Evolutionary conservation across 78 protist genomes (phyloP), one percentile per base, ranked within the genome.

Genomic region (Protostelium mycophagum): DNA sequence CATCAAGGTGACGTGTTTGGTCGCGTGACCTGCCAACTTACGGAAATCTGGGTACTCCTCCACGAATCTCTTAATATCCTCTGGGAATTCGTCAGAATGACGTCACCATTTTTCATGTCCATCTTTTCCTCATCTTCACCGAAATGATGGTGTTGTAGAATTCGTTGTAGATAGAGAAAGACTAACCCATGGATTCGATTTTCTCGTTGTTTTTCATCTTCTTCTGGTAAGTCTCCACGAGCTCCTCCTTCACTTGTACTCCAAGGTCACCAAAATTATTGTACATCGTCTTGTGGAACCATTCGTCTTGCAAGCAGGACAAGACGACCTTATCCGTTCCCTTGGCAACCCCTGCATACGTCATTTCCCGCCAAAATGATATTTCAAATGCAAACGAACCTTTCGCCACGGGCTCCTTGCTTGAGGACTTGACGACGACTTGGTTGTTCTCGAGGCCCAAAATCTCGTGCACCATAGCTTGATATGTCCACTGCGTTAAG

Each of bases 391-490:
- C 84, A 38, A 31, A 84, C 35, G 28, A 73, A 34, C 23, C 28
- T 38, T 9, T 87, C 88, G 1, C 35, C 36, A 1, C 87, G 38
- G 23, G 0, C 89, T 0, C 23, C 90, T 29, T 73, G 0, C 34
- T 92, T 1, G 84, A 37, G 88, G 1, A 98, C 99, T 37, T 95
- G 86, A 94, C 16, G 84, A 37, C 89, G 1, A 98, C 99, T 37
- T 95, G 86, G 36, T 97, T 95, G 85, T 98, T 97, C 28, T 31
- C 1, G 63, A 99, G 95, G 36, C 96, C 92, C 1, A 98, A 51
- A 25, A 96, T 73, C 84, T 99, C 99, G 85, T 99, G 99, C 35
- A 98, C 94, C 99, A 99, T 99, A 0, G 99, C 97, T 85, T 92
- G 97, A 85, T 90, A 87, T 35, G 95, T 92, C 94, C 95, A 90